These are phyloP conservation scores for Emergomyces africanus DNA, from an alignment of 2,329 filamentous ascomycete species.

Conservation along the genomic window DNA sequence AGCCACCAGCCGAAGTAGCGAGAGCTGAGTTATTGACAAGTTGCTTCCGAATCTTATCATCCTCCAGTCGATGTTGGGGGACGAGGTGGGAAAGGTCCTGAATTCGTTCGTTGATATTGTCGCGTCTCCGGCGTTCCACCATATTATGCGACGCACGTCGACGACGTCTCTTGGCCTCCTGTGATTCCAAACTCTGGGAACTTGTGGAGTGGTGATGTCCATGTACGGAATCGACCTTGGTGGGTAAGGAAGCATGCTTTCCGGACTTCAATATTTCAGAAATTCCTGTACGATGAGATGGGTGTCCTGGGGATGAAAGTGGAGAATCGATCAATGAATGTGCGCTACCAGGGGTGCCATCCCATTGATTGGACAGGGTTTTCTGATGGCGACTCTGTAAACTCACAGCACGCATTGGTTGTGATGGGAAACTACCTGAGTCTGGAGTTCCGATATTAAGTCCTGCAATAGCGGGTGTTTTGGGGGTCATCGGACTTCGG, in stretches of 20 bases:
- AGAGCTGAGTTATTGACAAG: constrained; percentile 84
- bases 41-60: constrained; percentile 93
- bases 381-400: constrained; percentile 59
- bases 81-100: constrained; percentile 92
- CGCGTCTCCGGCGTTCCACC: constrained; percentile 83
- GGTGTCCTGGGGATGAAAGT: constrained; percentile 60
- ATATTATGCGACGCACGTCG: constrained; percentile 91
- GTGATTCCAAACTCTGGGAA: constrained; percentile 52
- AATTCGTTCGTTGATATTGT: constrained; percentile 98
- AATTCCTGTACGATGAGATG: constrained; percentile 55
- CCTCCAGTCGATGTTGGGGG: constrained; percentile 80
- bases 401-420: constrained; percentile 59
- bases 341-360: constrained; percentile 70
- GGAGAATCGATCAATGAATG: constrained; percentile 82
- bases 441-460: constrained; percentile 62
- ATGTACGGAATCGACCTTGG: constrained; percentile 56
- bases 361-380: constrained; percentile 78
- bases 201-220: constrained; percentile 29
- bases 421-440: constrained; percentile 57
- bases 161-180: constrained; percentile 86
- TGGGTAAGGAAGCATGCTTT: constrained; percentile 76
- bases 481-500: constrained; percentile 72
- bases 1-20: constrained; percentile 64
- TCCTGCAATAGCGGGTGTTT: constrained; percentile 62
- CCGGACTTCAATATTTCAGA: constrained; percentile 74